Evolutionary conservation across 108 stramenopile genomes (phyloP), one percentile per base, ranked within the genome.

Genomic region (Seminavis robusta): DNA sequence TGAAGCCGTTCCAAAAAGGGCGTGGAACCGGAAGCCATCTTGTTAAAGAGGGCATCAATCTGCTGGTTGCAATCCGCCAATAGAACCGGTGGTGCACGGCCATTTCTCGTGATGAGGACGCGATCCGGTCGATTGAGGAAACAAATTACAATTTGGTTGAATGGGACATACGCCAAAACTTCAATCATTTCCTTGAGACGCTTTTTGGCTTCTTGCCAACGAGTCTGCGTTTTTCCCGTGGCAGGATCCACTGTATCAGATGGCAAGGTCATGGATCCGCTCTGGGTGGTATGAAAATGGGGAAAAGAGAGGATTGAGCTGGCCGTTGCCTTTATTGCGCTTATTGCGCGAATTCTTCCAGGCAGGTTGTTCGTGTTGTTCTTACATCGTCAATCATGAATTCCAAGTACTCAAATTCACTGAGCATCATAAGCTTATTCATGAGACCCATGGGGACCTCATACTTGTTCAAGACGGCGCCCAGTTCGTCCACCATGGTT

Each of bases 311-410:
- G n/a, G n/a, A n/a, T n/a, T n/a, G n/a, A n/a, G n/a, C n/a, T n/a
- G n/a, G n/a, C n/a, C n/a, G n/a, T n/a, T n/a, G n/a, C n/a, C n/a
- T n/a, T n/a, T n/a, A n/a, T n/a, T n/a, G n/a, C n/a, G n/a, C n/a
- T n/a, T n/a, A n/a, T n/a, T n/a, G n/a, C n/a, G n/a, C n/a, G n/a
- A n/a, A n/a, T n/a, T n/a, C n/a, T n/a, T n/a, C n/a, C n/a, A n/a
- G n/a, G n/a, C n/a, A n/a, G n/a, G n/a, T n/a, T n/a, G n/a, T n/a
- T n/a, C n/a, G n/a, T n/a, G n/a, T n/a, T n/a, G n/a, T n/a, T n/a
- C n/a, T n/a, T n/a, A n/a, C n/a, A 56, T 79, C 73, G 41, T 79
- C 77, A 39, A 79, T 57, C 11, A 79, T 79, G 53, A 79, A 67
- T 67, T 79, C 77, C 20, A 74, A 43, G 1, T 37, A 25, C 15